These are phyloP conservation scores for Phialophora chinensis DNA, from an alignment of 2,329 filamentous ascomycete genomes.

Conservation along the genomic window DNA sequence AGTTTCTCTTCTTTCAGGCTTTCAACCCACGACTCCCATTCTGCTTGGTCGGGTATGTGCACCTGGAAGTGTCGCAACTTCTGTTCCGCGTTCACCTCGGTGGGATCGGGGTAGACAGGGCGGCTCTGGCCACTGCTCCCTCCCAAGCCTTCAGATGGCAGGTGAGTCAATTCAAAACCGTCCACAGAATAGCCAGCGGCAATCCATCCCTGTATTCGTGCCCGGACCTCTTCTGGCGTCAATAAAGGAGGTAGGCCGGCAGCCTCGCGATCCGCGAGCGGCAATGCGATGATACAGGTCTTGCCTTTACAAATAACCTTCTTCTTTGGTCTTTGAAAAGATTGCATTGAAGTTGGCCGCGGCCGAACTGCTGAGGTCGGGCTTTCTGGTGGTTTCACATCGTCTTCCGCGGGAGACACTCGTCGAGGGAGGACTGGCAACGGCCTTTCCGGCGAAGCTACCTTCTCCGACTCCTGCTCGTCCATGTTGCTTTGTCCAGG, in stretches of 20 bases:
- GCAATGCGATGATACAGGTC: slow-evolving; percentile 73
- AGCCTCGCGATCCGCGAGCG: slow-evolving; percentile 70
- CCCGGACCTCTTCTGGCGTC: slow-evolving; percentile 48
- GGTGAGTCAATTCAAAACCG: slow-evolving; percentile 47
- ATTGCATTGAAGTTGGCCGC: slow-evolving; percentile 50
- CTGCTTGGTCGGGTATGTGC: slow-evolving; percentile 54
- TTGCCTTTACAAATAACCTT: slow-evolving; percentile 78
- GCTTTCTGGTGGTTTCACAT: slow-evolving; percentile 21
- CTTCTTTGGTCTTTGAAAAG: slow-evolving; percentile 61
- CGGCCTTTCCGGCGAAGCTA: slow-evolving; percentile 16
- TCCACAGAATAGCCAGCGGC: slow-evolving; percentile 51
- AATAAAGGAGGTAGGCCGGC: slow-evolving; percentile 50
- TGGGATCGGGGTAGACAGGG: slow-evolving; percentile 50
- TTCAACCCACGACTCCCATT: slow-evolving; percentile 80
- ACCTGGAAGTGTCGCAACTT: slow-evolving; percentile 45
- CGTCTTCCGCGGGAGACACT: slow-evolving; percentile 14
- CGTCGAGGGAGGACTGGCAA: slow-evolving; percentile 20
- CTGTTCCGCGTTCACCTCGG: slow-evolving; percentile 47
- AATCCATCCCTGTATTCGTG: slow-evolving; percentile 50
- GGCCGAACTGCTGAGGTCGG: slow-evolving; percentile 50
- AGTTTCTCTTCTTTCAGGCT: slow-evolving; percentile 90
- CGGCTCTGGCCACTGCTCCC: slow-evolving; percentile 48
- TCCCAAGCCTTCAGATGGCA: neutral
- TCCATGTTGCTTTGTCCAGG: slow-evolving; percentile 20
- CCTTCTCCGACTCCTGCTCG: slow-evolving; percentile 14